Evolutionary conservation across 2,329 filamentous ascomycete genomes (phyloP).

Genomic region (Ampelomyces quisqualis): DNA sequence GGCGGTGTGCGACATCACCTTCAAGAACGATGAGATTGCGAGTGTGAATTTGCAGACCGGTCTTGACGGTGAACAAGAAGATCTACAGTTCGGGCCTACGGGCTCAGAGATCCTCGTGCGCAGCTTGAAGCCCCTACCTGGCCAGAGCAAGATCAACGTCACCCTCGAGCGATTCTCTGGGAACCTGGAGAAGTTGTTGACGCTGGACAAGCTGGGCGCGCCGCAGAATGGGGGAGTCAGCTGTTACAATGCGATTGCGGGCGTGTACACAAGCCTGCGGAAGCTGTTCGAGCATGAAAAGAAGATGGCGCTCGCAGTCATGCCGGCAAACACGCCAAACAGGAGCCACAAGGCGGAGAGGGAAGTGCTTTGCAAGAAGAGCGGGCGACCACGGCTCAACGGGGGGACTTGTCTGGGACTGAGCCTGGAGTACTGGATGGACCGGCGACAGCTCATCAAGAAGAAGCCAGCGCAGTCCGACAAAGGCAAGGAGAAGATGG

Average conservation of each 20-base stretch:
- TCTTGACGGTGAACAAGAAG: constrained; percentile 60
- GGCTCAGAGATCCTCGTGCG: constrained; percentile 66
- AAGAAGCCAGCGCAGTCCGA: constrained; percentile 28
- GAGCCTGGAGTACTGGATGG: constrained; percentile 76
- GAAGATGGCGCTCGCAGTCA: constrained; percentile 41
- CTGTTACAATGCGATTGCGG: constrained; percentile 74
- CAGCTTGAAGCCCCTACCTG: constrained; percentile 62
- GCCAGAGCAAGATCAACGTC: constrained; percentile 67
- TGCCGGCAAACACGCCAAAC: constrained; percentile 42
- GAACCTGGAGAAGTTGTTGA: constrained; percentile 70
- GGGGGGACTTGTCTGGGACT: constrained; percentile 66
- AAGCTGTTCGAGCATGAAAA: constrained; percentile 72
- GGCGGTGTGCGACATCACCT: constrained; percentile 31
- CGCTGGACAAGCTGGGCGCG: constrained; percentile 70
- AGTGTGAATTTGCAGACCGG: constrained; percentile 65
- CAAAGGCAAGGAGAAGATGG: constrained; percentile 43
- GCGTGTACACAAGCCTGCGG: constrained; percentile 69
- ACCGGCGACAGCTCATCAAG: constrained; percentile 53
- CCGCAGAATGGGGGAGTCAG: constrained; percentile 61
- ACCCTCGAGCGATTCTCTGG: constrained; percentile 68
- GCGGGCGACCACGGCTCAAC: constrained; percentile 72
- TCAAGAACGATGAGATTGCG: constrained; percentile 48
- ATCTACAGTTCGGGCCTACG: constrained; percentile 45
- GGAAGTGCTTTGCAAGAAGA: constrained; percentile 67
- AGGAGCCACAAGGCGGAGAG: constrained; percentile 53